Conservation (phyloP, 495 filamentous ascomycete genomes). For the Talaromyces thailandensis region DNA sequence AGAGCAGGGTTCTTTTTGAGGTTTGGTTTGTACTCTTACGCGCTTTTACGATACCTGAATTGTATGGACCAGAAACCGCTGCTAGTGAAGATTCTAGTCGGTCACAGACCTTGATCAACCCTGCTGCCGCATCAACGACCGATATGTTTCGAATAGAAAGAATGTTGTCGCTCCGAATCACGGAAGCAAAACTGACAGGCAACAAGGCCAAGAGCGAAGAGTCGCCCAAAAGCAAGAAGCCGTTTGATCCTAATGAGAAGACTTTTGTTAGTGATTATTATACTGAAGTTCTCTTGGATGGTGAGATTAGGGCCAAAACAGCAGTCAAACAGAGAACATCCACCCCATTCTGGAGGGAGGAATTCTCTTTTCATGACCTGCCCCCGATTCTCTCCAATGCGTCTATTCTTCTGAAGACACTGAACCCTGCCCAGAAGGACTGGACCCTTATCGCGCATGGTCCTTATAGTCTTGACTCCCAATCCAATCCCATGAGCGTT, state of each 20-base stretch:
- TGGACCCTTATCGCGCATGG: conserved; percentile 44
- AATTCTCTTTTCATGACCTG: conserved; percentile 78
- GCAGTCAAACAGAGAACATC: conserved; percentile 71
- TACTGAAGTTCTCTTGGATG: conserved; percentile 86
- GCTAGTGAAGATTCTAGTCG: conserved; percentile 19
- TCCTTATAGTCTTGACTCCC: conserved; percentile 32
- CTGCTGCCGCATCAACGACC: conserved; percentile 14
- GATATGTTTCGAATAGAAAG: conserved; percentile 64
- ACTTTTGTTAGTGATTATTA: conserved; percentile 53
- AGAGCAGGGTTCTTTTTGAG: conserved; percentile 82
- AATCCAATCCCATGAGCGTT: conserved; percentile 31
- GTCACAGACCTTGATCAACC: conserved; percentile 15
- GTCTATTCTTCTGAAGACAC: conserved; percentile 71
- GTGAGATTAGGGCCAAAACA: conserved; percentile 79
- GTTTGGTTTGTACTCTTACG: conserved; percentile 94
- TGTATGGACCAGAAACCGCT: conserved; percentile 57
- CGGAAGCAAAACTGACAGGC: conserved; percentile 49
- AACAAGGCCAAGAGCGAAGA: conserved; percentile 13
- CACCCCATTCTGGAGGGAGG: conserved; percentile 92
- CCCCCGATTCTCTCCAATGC: conserved; percentile 70
- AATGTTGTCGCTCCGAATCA: conserved; percentile 46
- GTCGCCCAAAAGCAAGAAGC: conserved; percentile 30
- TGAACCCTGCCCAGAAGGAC: conserved; percentile 43
- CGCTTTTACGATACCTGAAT: conserved; percentile 87
- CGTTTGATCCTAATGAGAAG: conserved; percentile 21